Evolutionary conservation across 768 basidiomycete species (phyloP).

Genomic region (Boletus reticuloceps): DNA sequence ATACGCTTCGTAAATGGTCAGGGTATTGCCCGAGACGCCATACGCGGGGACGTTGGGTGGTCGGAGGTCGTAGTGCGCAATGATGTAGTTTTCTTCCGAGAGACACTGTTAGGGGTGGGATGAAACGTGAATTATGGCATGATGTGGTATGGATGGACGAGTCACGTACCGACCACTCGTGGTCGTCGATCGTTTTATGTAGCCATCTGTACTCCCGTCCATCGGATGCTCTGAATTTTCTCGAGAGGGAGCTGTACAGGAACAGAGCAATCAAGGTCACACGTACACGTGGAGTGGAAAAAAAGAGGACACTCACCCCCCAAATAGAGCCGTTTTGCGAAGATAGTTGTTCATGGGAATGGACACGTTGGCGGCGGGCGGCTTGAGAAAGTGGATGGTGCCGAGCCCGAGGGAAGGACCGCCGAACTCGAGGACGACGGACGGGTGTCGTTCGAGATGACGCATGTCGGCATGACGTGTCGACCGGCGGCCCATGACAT

Average conservation of each 20-base stretch:
- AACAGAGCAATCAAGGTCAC: background rate
- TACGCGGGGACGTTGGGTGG: slow-evolving; percentile 53
- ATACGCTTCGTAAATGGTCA: slow-evolving; percentile 58
- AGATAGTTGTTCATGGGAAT: slow-evolving; percentile 66
- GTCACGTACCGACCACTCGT: slow-evolving; percentile 75
- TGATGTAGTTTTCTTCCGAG: slow-evolving; percentile 49
- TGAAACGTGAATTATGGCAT: background rate
- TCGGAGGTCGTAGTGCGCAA: slow-evolving; percentile 67
- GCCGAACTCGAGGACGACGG: slow-evolving; percentile 59
- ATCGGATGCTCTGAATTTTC: slow-evolving; percentile 68
- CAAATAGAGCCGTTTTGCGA: slow-evolving; percentile 61
- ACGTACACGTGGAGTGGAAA: background rate
- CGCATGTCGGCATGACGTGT: slow-evolving; percentile 56
- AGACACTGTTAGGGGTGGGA: slow-evolving; percentile 44
- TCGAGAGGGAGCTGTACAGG: slow-evolving; percentile 52
- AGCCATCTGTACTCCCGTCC: slow-evolving; percentile 73
- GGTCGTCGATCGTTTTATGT: slow-evolving; percentile 49
- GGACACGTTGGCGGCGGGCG: slow-evolving; percentile 36
- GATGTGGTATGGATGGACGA: background rate
- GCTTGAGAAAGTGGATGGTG: slow-evolving; percentile 50
- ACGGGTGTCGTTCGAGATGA: slow-evolving; percentile 51
- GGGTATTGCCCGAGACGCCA: slow-evolving; percentile 58
- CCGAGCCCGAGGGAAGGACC: slow-evolving; percentile 54
- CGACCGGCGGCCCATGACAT: slow-evolving; percentile 64
- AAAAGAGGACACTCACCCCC: slow-evolving; percentile 46